phyloP scores from a whole-genome alignment of 257 asterid species.

The Lavandula angustifolia region DNA sequence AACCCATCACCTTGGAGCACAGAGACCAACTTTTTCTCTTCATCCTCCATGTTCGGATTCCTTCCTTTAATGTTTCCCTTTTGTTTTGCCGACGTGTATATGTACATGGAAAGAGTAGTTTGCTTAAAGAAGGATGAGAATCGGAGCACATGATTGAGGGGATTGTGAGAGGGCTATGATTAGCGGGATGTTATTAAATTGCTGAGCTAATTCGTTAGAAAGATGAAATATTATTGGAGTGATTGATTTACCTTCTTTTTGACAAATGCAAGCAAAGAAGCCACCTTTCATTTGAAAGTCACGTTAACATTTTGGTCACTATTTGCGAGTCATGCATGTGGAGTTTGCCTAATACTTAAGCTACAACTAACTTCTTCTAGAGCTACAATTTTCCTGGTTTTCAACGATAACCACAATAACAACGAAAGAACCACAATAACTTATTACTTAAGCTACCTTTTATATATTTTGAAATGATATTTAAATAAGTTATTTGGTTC shows the following conservation, averaged over 20 bases:
- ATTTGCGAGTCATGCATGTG: constrained; percentile 48
- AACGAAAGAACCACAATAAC: too few species aligned
- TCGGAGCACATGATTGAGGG: neutral
- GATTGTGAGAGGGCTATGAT: constrained; percentile 20
- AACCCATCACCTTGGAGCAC: constrained; percentile 55
- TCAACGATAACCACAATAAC: too few species aligned
- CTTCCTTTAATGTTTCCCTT: too few species aligned
- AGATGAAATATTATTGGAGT: neutral
- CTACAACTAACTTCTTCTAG: constrained; percentile 24
- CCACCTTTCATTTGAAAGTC: constrained; percentile 46
- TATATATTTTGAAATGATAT: too few species aligned
- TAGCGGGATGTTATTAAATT: constrained; percentile 18
- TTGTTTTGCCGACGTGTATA: neutral
- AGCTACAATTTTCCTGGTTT: neutral
- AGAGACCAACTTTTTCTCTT: constrained; percentile 29
- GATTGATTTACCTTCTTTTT: constrained; percentile 34
- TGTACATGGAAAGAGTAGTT: constrained; percentile 27
- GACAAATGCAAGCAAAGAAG: constrained; percentile 56
- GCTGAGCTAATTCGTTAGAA: neutral
- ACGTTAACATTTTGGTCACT: constrained; percentile 49
- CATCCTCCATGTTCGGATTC: constrained; percentile 28
- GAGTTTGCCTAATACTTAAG: constrained; percentile 39
- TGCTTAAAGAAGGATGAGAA: constrained; percentile 51
- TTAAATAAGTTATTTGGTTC: too few species aligned
- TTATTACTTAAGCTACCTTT: too few species aligned